Base-by-base conservation (phyloP, 2,329 filamentous ascomycete genomes). In the Alternaria sp. region DNA sequence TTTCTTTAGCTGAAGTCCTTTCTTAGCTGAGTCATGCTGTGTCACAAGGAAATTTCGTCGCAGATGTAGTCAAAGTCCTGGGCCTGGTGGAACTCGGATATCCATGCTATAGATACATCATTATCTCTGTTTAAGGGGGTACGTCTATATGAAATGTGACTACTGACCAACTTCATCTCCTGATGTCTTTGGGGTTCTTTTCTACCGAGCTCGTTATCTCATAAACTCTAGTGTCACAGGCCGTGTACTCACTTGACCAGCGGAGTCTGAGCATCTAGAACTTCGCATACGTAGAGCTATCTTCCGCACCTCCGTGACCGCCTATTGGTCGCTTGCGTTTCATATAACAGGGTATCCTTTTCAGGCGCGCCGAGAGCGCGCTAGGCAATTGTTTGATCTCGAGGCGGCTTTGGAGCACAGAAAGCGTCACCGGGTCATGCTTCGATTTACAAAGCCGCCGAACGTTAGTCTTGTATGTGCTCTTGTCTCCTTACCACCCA, bases 91-190 rank as follows among this genome's bases (percentile, higher is more conserved):
- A 41, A 41, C n/a, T 41, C 37, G n/a, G 37, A 11, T 18, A 18
- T 41, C 37, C 37, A 18, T 41, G 37, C 15, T 41, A 4, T 18
- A 3, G 2, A 11, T 18, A 41, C 37, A 18, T 18, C 9, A 10
- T 18, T 3, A 0, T 18, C 37, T 41, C 9, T 9, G 3, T 18
- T 18, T 9, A 6, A 41, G 1, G 1, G 9, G 2, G 4, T 10
- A 41, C 0, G 37, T 41, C 1, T 41, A 11, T 41, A 6, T 11
- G 11, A 5, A 18, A 18, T 10, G 15, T 3, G 37, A 18, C n/a
- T 37, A 4, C 30, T 18, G 8, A 41, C 15, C 15, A 41, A 1
- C 2, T 5, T 0, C 3, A 18, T 41, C n/a, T 18, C n/a, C n/a
- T 41, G 33, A 1, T 18, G 1, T 41, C 0, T 18, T 18, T 2